These are phyloP conservation scores for Nannochloropsis salina DNA, from an alignment of 108 stramenopile genomes.

Conservation along the genomic window DNA sequence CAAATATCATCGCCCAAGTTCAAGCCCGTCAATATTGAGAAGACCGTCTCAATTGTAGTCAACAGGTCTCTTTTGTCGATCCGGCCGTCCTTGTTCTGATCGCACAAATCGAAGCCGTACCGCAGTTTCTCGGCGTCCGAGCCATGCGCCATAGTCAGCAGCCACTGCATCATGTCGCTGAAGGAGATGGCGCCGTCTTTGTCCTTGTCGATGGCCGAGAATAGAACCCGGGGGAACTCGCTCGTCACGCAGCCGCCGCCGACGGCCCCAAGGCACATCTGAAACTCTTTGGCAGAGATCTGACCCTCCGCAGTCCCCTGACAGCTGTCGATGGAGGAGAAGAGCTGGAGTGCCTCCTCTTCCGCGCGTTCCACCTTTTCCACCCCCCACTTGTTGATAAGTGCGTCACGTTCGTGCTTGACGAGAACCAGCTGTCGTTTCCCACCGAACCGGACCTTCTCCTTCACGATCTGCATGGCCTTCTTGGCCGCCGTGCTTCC, in stretches of 20 bases:
- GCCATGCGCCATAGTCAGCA: not conserved
- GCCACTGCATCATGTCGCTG: not conserved
- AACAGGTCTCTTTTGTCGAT: not conserved
- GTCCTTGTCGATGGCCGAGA: not conserved
- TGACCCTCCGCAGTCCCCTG: not conserved
- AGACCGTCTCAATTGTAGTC: not conserved
- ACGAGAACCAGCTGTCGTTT: not conserved
- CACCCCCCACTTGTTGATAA: not conserved
- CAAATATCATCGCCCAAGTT: not conserved
- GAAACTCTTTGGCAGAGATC: not conserved
- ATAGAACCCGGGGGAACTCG: not conserved
- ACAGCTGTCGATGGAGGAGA: not conserved
- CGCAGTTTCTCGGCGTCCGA: not conserved
- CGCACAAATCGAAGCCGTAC: conserved; percentile 2
- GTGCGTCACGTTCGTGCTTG: not conserved
- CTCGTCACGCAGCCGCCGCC: conserved; percentile 12
- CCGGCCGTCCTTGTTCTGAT: not conserved
- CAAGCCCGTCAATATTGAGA: not conserved
- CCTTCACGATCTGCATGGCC: conserved; percentile 13
- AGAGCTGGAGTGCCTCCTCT: not conserved
- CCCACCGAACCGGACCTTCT: not conserved
- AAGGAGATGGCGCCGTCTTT: not conserved
- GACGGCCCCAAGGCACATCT: not conserved
- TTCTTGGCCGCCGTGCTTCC: not conserved
- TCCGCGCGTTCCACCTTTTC: conserved; percentile 11